phyloP scores from a whole-genome alignment of 78 protist species.

The Planoprotostelium fungivorum region DNA sequence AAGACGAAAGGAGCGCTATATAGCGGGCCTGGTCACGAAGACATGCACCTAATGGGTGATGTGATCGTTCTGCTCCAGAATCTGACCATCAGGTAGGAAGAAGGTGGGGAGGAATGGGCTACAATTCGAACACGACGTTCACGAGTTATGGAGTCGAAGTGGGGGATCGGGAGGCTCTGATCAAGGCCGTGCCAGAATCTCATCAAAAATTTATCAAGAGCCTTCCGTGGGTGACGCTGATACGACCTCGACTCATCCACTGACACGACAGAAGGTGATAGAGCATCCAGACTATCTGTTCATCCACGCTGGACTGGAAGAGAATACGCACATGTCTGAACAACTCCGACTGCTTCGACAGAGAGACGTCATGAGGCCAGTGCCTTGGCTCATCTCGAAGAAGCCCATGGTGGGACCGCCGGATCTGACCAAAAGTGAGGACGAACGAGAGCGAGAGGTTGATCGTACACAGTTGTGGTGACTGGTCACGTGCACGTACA shows the following conservation, averaged over 20 bases:
- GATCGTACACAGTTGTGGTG: background rate
- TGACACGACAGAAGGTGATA: too few species aligned
- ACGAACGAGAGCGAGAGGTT: background rate
- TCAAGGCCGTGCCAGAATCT: background rate
- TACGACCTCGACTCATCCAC: background rate
- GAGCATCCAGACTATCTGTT: background rate
- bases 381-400: background rate
- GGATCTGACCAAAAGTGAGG: background rate
- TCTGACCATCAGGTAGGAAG: background rate
- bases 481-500: background rate
- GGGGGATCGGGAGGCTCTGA: background rate
- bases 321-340: background rate
- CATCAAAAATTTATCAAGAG: background rate
- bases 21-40: background rate
- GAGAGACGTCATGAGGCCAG: background rate
- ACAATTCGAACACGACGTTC: background rate
- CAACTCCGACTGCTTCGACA: background rate
- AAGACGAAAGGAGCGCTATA: background rate
- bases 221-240: background rate
- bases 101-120: background rate
- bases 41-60: background rate
- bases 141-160: background rate
- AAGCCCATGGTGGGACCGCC: background rate
- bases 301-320: background rate
- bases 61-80: background rate